Evolutionary conservation across 371 early-diverging fungal genomes (phyloP), one percentile per base, ranked within the genome.

Genomic region (Paraphysoderma sedebokerense): DNA sequence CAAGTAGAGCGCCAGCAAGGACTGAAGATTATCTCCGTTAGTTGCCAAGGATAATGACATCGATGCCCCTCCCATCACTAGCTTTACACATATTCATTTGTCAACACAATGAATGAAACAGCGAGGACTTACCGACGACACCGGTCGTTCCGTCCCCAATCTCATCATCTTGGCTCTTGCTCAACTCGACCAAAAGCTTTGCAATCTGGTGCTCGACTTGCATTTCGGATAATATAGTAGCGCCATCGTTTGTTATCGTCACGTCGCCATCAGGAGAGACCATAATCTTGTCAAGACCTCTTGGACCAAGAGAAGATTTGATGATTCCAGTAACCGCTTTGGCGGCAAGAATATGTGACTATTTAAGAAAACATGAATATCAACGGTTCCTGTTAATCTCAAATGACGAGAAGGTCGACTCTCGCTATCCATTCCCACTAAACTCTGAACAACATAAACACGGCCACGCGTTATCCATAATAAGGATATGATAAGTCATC

Each of bases 131-230:
- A 85, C 86, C 82, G 59, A 99, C 99, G 51, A 99, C 96, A 61
- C 98, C 92, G 15, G 99, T 99, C 29, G 99, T 99, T 48, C 99
- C 99, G 68, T 99, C 99, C 50, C 99, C 99, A 63, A 99, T 95
- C 71, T 99, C 99, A 58, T 99, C 95, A 70, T 99, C 99, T 74
- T 99, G 99, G 50, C 89, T 81, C 70, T 93, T 85, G 49, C 93
- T 92, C 42, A 99, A 70, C 66, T 98, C 92, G 15, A 98, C 96
- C 46, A 99, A 67, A 20, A 99, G 76, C 66, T 91, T 92, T 20
- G 98, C 97, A 57, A 99, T 95, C 64, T 98, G 96, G 67, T 99
- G 96, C 55, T 95, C 89, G 33, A 99, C 95, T 38, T 92, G 90
- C 98, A 99, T 98, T 61, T 96, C 86, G 59, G 80, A 74, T 51